Percentiles rank a stretch among this genome's conserved stretches.
phyloP scores from a whole-genome alignment of 2,329 filamentous ascomycete species.

The Cryoendolithus antarcticus region DNA sequence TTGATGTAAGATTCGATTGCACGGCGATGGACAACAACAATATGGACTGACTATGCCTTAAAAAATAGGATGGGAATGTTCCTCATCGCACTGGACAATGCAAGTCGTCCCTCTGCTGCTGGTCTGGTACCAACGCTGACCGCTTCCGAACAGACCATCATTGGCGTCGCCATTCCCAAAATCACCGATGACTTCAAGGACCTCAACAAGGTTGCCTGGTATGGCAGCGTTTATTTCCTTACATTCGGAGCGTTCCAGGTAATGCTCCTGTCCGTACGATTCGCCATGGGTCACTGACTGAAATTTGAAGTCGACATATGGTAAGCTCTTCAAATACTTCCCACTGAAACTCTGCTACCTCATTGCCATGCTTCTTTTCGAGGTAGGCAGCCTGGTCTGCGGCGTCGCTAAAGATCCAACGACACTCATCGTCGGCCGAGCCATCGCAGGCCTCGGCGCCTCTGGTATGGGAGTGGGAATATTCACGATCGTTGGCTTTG shows the following conservation, averaged over 20 bases:
- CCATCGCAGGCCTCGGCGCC: slow-evolving; percentile 41
- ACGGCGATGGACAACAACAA: no score
- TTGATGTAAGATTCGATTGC: neutral
- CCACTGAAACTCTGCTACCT: slow-evolving; percentile 41
- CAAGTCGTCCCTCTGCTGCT: neutral
- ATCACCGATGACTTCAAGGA: slow-evolving; percentile 26
- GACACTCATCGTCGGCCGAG: slow-evolving; percentile 44
- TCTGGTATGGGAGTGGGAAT: slow-evolving; percentile 42
- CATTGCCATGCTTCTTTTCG: slow-evolving; percentile 33
- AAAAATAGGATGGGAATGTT: neutral
- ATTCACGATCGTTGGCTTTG: slow-evolving; percentile 38
- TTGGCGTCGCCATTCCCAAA: slow-evolving; percentile 21
- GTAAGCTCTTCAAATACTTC: slow-evolving; percentile 50
- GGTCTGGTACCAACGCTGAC: neutral
- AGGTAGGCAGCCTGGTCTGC: slow-evolving; percentile 44
- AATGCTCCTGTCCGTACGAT: slow-evolving; percentile 6
- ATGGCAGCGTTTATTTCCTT: slow-evolving; percentile 6
- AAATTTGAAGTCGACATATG: no score
- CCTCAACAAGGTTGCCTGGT: slow-evolving; percentile 25
- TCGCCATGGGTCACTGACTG: no score
- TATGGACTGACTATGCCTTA: no score
- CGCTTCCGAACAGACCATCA: slow-evolving; percentile 11
- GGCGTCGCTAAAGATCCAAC: slow-evolving; percentile 34
- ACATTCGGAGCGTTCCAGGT: neutral
- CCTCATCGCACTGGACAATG: neutral